A percentile compares a stretch with the other conserved stretches of the same genome.
Evolutionary conservation across 768 basidiomycete genomes (phyloP).

Genomic region (Boletus fagicola): DNA sequence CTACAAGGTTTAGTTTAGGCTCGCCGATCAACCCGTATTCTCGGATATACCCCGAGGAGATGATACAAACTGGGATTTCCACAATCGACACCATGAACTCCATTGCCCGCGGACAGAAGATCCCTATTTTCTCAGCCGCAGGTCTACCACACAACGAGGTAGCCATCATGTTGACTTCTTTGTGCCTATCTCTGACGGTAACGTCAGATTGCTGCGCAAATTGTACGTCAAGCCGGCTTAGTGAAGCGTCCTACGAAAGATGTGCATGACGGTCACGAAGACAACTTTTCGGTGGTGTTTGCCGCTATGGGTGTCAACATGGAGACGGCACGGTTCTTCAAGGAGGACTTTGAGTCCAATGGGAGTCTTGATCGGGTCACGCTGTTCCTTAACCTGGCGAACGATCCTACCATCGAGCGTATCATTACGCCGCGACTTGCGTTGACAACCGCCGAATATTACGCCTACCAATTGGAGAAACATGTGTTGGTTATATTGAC

Average conservation of each 20-base stretch:
- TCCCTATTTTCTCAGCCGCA: slow-evolving; percentile 98
- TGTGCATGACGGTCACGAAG: slow-evolving; percentile 98
- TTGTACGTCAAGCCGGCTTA: slow-evolving; percentile 97
- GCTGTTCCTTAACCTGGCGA: slow-evolving; percentile 96
- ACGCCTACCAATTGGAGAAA: slow-evolving; percentile 99
- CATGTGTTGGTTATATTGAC: slow-evolving; percentile 99
- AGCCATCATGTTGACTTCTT: slow-evolving; percentile 21
- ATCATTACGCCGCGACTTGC: slow-evolving; percentile 99
- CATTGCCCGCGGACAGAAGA: slow-evolving; percentile 99
- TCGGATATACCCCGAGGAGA: slow-evolving; percentile 99
- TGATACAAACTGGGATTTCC: slow-evolving; percentile 99
- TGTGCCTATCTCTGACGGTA: slow-evolving; percentile 23
- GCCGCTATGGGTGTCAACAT: slow-evolving; percentile 99
- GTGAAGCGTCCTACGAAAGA: slow-evolving; percentile 97
- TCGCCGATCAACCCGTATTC: slow-evolving; percentile 98
- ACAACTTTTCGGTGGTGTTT: slow-evolving; percentile 99
- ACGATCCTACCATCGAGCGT: slow-evolving; percentile 99
- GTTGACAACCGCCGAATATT: slow-evolving; percentile 97
- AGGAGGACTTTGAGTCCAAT: slow-evolving; percentile 99
- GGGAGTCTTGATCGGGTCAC: slow-evolving; percentile 97
- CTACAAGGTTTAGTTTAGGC: slow-evolving; percentile 47
- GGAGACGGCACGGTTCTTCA: slow-evolving; percentile 99
- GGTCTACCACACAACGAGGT: slow-evolving; percentile 99
- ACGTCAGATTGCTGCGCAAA: slow-evolving; percentile 94
- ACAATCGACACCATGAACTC: slow-evolving; percentile 98